Percentiles rank a stretch among this genome's conserved stretches.
Evolutionary conservation across 306 rosid genomes (phyloP).

Genomic region (Pueraria montana): DNA sequence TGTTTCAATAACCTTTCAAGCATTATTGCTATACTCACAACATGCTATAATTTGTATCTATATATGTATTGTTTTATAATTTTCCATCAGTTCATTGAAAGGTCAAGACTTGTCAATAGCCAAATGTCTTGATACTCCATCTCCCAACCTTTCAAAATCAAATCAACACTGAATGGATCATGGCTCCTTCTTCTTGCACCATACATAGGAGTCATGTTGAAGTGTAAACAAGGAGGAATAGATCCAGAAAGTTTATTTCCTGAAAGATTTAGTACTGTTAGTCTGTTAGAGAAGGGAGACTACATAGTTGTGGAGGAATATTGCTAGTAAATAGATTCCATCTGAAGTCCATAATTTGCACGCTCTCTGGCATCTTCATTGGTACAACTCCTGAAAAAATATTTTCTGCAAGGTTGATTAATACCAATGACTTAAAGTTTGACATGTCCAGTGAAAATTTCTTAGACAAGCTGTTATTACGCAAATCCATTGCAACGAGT

Average conservation of each 20-base stretch:
- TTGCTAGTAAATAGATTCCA: not conserved
- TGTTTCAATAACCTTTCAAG: too few relatives aligned
- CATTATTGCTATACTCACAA: too few relatives aligned
- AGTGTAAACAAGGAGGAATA: not conserved
- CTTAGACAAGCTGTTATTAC: not conserved
- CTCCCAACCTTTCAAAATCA: too few relatives aligned
- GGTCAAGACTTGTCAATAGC: too few relatives aligned
- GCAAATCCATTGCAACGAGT: not conserved
- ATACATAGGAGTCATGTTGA: not conserved
- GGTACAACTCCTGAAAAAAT: constrained; percentile 21
- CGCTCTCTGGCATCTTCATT: not conserved
- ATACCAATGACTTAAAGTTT: not conserved
- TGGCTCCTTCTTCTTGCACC: too few relatives aligned
- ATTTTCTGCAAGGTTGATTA: not conserved
- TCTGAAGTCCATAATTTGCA: not conserved
- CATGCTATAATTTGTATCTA: too few relatives aligned
- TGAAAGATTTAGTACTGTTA: not conserved
- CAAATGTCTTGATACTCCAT: too few relatives aligned
- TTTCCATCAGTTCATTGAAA: too few relatives aligned
- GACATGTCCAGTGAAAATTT: not conserved
- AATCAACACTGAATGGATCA: too few relatives aligned
- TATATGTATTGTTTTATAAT: too few relatives aligned
- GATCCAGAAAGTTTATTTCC: constrained; percentile 13
- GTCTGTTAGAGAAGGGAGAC: not conserved
- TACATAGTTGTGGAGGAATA: constrained; percentile 17